phyloP scores from a whole-genome alignment of 768 basidiomycete species.

The Coprinopsis strossmayeri region DNA sequence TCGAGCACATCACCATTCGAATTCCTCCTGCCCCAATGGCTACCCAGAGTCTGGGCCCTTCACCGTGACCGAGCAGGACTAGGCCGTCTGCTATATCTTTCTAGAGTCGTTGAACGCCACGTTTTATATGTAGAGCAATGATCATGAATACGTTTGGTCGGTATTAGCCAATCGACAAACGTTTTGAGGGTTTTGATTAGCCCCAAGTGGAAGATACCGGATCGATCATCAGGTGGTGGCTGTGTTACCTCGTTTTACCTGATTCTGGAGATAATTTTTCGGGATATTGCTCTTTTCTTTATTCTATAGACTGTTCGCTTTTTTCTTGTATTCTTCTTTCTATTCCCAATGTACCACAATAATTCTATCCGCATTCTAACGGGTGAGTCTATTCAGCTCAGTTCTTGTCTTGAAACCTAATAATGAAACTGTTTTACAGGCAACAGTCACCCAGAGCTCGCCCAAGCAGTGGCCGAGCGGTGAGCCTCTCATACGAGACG shows the following conservation, averaged over 20 bases:
- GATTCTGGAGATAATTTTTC: slow-evolving; percentile 24
- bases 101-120: too few species aligned
- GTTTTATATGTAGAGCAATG: too few species aligned
- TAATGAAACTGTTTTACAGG: slow-evolving; percentile 42
- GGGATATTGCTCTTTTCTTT: slow-evolving; percentile 16
- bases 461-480: slow-evolving; percentile 93
- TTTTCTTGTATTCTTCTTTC: slow-evolving; percentile 13
- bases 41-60: neutral
- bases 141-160: slow-evolving; percentile 9
- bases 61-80: slow-evolving; percentile 4
- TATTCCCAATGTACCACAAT: slow-evolving; percentile 61
- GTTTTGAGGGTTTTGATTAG: neutral
- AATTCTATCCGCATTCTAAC: slow-evolving; percentile 73
- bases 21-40: slow-evolving; percentile 29
- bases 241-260: slow-evolving; percentile 22
- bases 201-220: slow-evolving; percentile 1
- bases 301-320: slow-evolving; percentile 32
- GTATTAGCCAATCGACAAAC: slow-evolving; percentile 9
- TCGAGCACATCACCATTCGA: slow-evolving; percentile 87
- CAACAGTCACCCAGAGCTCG: slow-evolving; percentile 97
- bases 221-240: slow-evolving; percentile 30
- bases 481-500: slow-evolving; percentile 46
- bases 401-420: neutral
- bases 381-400: slow-evolving; percentile 36
- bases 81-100: too few species aligned